Base-by-base conservation (phyloP, 441 rosid genomes). In the Manihot esculenta region DNA sequence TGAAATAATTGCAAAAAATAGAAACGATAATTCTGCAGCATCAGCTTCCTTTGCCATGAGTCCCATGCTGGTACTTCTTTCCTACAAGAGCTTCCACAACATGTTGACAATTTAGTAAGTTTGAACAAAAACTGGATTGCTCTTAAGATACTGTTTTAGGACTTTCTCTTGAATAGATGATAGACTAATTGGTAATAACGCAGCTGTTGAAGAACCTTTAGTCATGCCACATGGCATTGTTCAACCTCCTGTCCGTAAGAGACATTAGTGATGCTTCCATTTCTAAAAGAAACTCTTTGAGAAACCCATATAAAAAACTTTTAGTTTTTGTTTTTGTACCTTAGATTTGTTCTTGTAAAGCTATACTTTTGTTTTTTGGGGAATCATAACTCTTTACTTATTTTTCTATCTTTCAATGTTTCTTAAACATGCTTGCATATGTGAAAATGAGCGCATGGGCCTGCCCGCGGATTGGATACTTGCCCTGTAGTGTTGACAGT, bases 151-250 rank as follows among this genome's bases (percentile, higher is more conserved):
- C 21, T 59, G 35, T 62, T 62, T 62, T 2, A 6, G 33, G 33
- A 23, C 20, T 3, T 4, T 30, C 4, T 30, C 35, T 8, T 10
- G 64, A 23, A n/a, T 15, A 17, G 23, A n/a, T 21, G 10, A 62
- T 62, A 20, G 49, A 41, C 35, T 4, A 42, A 62, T 62, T 62
- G 13, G 21, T 62, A 26, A 41, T 62, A 18, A 13, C 20, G 47
- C 44, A 63, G 64, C 18, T 63, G 3, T 23, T 44, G 54, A 45
- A 44, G 35, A 21, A 20, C 11, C n/a, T 33, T 23, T 17, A 59
- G 51, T 41, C 66, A 62, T 42, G 24, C 48, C 48, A 61, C 24
- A 41, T n/a, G n/a, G n/a, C n/a, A n/a, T n/a, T n/a, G n/a, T n/a
- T n/a, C n/a, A n/a, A 13, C 41, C 30, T 41, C 4, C 20, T n/a